phyloP scores from a whole-genome alignment of 2,329 filamentous ascomycete genomes.

The Beauveria caledonica region DNA sequence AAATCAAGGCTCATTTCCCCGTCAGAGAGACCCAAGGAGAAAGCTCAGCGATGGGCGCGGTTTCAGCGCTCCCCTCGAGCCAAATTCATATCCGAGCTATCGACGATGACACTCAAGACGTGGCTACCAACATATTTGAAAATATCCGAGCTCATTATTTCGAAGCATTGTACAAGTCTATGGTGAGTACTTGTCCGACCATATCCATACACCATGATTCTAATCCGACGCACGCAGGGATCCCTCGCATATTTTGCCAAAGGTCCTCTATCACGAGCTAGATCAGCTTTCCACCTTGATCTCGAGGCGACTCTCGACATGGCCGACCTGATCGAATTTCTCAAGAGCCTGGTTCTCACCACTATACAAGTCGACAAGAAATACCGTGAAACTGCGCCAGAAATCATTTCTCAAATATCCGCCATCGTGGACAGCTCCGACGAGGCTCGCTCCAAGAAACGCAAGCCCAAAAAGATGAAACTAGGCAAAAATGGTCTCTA shows the following conservation, averaged over 20 bases:
- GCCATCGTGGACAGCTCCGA: conserved; percentile 49
- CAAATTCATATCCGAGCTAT: conserved; percentile 11
- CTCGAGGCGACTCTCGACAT: conserved; percentile 53
- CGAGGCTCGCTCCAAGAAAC: conserved; percentile 36
- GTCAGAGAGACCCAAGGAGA: not conserved
- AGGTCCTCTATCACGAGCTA: conserved; percentile 66
- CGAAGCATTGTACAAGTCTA: conserved; percentile 54
- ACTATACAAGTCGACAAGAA: conserved; percentile 69
- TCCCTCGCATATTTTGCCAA: conserved; percentile 80
- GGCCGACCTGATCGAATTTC: conserved; percentile 55
- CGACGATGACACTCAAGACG: conserved; percentile 27
- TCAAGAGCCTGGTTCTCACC: conserved; percentile 60
- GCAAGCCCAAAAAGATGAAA: conserved; percentile 56
- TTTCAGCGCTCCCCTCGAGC: not conserved
- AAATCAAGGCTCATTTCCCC: not conserved
- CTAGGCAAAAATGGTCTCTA: conserved; percentile 63
- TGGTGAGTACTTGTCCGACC: conserved; percentile 35
- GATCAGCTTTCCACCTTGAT: conserved; percentile 60
- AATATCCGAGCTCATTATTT: conserved; percentile 51
- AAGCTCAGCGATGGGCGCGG: not conserved
- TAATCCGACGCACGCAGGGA: conserved; percentile 37
- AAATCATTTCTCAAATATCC: conserved; percentile 50
- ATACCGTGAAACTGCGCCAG: conserved; percentile 62
- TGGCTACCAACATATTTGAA: conserved; percentile 46
- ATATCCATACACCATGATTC: conserved; percentile 20